Evolutionary conservation across 78 protist species (phyloP), one percentile per base, ranked within the genome.

Genomic region (Guillardia theta): DNA sequence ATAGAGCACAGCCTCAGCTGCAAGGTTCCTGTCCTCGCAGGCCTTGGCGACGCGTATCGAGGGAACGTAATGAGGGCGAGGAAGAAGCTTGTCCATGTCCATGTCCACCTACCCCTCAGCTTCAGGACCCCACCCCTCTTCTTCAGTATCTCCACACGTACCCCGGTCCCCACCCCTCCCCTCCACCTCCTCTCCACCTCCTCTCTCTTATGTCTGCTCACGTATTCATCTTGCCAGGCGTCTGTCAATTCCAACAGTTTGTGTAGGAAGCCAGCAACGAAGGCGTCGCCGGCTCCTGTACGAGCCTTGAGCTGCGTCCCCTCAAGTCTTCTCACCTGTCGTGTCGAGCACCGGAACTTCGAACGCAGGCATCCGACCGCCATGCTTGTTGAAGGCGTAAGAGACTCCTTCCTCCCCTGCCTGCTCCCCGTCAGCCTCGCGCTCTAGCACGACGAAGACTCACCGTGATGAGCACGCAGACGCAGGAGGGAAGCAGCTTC

Each of bases 381-480:
- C 83, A 43, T 70, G 83, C 83, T 70, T 70, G n/a, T 24, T 24
- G 83, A 70, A 70, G 41, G 83, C 83, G 83, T 70, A 70, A 3
- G 83, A 12, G 6, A 36, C n/a, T 15, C 83, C 83, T 43, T 70
- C 45, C 41, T 70, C 70, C 27, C 70, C 70, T 6, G 58, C 58
- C 30, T 50, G 58, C 58, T 50, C 58, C 30, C 58, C 10, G 30
- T 10, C 58, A 50, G 30, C 30, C 58, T 19, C 58, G 58, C 58
- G 15, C 58, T 19, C 58, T 19, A 10, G 58, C 58, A 50, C 58
- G 58, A 15, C 30, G 58, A 50, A 15, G 58, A 50, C 58, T 15
- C 30, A 30, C 70, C 6, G 70, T 58, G 27, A 58, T 6, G 27
- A 58, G 70, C 27, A 58, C 70, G 27, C 70, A 24, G 70, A 58